Conservation (phyloP, 129 eudicot species). For the Chrysanthemum seticuspe region DNA sequence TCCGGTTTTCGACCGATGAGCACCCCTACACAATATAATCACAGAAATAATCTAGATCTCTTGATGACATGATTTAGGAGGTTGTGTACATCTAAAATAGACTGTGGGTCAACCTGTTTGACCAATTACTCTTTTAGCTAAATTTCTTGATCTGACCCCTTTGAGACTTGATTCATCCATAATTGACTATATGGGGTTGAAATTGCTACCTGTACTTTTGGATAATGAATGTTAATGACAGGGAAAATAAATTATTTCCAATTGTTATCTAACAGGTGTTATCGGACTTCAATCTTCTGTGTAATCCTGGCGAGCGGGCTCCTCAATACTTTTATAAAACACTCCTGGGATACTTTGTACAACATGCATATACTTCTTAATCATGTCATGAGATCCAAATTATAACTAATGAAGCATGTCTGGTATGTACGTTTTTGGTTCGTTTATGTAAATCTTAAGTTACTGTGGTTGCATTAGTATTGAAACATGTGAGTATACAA, state of each 20-base stretch:
- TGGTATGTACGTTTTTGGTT: constrained; percentile 19
- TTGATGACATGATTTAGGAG: no score
- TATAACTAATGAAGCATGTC: constrained; percentile 10
- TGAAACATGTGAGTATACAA: neutral
- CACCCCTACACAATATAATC: no score
- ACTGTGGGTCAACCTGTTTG: no score
- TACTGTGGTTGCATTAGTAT: constrained; percentile 9
- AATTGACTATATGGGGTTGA: no score
- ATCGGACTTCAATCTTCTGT: constrained; percentile 77
- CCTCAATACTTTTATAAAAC: neutral
- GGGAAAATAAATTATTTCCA: constrained; percentile 18
- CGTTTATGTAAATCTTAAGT: neutral
- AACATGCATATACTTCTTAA: constrained; percentile 23
- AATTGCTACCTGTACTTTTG: neutral
- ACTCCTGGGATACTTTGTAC: constrained; percentile 19
- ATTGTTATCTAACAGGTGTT: constrained; percentile 53
- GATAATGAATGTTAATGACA: neutral
- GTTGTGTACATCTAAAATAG: no score
- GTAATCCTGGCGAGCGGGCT: constrained; percentile 20
- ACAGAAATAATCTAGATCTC: no score
- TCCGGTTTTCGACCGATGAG: no score
- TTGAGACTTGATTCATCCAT: no score
- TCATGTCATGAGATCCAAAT: constrained; percentile 22
- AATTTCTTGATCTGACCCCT: no score
- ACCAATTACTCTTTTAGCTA: neutral